Conservation (phyloP, 2,329 filamentous ascomycete species). For the Cadophora gregata region DNA sequence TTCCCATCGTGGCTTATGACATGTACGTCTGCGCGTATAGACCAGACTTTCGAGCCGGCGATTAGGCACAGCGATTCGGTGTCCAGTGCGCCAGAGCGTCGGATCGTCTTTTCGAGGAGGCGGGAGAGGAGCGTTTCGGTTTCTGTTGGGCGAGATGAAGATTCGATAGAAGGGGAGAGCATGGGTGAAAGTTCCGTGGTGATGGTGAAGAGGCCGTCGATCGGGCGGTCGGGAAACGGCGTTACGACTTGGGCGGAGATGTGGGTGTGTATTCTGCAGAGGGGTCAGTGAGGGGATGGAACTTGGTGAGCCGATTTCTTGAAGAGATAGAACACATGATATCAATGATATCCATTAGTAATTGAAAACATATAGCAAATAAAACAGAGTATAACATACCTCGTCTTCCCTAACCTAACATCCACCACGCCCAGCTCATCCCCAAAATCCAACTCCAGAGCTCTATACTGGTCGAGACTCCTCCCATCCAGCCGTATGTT, state of each 20-base stretch:
- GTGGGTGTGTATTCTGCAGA: conserved; percentile 75
- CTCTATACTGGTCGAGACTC: conserved; percentile 78
- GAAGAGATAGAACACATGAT: neutral
- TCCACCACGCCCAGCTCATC: conserved; percentile 91
- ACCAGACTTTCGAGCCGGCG: conserved; percentile 90
- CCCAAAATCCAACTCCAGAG: conserved; percentile 80
- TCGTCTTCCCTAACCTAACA: conserved; percentile 87
- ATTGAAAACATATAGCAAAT: conserved; percentile 6
- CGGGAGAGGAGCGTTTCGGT: conserved; percentile 86
- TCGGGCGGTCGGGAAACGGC: conserved; percentile 86
- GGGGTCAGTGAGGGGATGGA: conserved; percentile 17
- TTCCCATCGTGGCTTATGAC: conserved; percentile 91
- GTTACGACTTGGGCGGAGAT: conserved; percentile 88
- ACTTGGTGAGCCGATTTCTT: neutral
- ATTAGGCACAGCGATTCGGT: conserved; percentile 95
- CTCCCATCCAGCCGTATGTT: conserved; percentile 85
- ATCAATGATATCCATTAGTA: neutral
- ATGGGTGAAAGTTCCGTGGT: conserved; percentile 90
- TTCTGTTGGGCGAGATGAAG: conserved; percentile 80
- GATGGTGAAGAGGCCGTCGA: conserved; percentile 95
- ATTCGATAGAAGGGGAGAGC: conserved; percentile 88
- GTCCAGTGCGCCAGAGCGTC: conserved; percentile 89
- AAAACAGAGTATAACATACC: conserved; percentile 55
- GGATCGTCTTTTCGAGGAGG: conserved; percentile 91
- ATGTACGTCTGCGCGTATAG: conserved; percentile 88